Evolutionary conservation across 805 yeast genomes (phyloP), one percentile per base, ranked within the genome.

Genomic region (Saturnispora mendoncae): DNA sequence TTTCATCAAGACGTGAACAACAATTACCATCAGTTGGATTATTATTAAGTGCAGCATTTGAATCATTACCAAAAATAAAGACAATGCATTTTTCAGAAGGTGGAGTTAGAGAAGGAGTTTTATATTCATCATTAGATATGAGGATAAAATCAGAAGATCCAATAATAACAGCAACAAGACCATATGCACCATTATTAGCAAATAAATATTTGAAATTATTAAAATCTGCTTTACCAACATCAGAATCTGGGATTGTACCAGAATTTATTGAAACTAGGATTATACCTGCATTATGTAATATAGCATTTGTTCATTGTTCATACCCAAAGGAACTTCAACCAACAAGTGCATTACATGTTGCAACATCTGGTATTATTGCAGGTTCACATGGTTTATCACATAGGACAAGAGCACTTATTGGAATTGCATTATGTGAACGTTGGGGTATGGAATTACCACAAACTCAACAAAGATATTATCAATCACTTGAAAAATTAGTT

Each of bases 371-470:
- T 17, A 72, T 80, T 15, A 73, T 82, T 39, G 79, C 88, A 0
- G 86, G 87, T 0, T 71, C 81, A 4, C 85, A 80, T 56, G 92
- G 90, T 6, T 58, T 82, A 35, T 74, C 85, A 1, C 90, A 83
- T 55, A 69, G 78, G 48, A 76, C 76, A 2, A 64, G 88, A 42
- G 86, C 85, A 0, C 60, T 83, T 36, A 69, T 81, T 10, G 90
- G 90, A 0, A 70, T 82, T 24, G 84, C 86, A 2, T 62, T 82
- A 20, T 78, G 86, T 61, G 84, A 80, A 51, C 66, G 92, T 49
- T 83, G 90, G 90, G 90, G 90, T 27, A 85, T 83, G 3, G 86
- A 80, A 47, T 63, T 81, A 12, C 82, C 85, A 13, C 75, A 72
- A 31, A 60, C 64, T 35, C 79, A 76, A 47, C 71, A 67, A 41